A percentile compares a stretch with the other conserved stretches of the same genome.
Evolutionary conservation across 2,329 filamentous ascomycete species (phyloP).

Genomic region (Verticillium dahliae): DNA sequence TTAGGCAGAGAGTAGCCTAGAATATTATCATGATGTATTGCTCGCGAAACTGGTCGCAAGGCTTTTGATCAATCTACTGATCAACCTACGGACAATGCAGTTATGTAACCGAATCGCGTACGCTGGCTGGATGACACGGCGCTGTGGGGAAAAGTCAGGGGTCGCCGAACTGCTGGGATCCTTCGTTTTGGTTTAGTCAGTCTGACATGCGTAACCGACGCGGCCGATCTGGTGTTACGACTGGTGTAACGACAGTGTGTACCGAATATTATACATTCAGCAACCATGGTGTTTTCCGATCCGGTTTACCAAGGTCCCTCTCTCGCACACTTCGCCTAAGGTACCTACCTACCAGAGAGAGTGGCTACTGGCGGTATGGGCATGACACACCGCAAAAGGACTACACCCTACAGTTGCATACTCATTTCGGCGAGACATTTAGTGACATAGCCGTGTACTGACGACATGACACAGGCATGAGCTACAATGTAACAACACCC

Average conservation of each 20-base stretch:
- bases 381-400: background rate
- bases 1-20: background rate
- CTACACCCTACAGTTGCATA: background rate
- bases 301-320: background rate
- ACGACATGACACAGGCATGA: background rate
- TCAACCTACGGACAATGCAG: too few species aligned
- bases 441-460: background rate
- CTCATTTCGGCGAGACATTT: background rate
- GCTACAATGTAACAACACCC: background rate
- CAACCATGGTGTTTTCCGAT: background rate
- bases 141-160: background rate
- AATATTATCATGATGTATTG: background rate
- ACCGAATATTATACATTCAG: background rate
- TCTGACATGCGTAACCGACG: background rate
- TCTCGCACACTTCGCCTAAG: background rate
- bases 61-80: too few species aligned
- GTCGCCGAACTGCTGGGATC: slow-evolving; percentile 29
- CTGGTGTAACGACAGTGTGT: background rate
- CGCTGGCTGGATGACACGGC: too few species aligned
- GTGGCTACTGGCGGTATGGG: background rate
- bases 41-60: background rate
- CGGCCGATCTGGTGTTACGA: background rate
- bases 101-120: too few species aligned
- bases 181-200: slow-evolving; percentile 7
- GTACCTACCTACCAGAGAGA: background rate